Evolutionary conservation across 1,139 yeast genomes (phyloP).

Genomic region (Sugiyamaella neomexicana): DNA sequence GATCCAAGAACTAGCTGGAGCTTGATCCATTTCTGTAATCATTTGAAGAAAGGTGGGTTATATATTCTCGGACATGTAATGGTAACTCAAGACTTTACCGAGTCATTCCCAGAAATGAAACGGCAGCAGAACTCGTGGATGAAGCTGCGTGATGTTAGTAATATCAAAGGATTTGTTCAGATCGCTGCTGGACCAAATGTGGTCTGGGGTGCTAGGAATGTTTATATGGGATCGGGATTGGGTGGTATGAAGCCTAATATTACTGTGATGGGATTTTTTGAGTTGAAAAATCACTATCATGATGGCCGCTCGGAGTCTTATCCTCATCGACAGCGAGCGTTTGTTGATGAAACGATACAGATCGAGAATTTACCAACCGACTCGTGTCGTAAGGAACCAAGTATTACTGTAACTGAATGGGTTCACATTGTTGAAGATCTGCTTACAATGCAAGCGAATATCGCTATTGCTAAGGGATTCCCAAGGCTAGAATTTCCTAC

Average conservation of each 20-base stretch:
- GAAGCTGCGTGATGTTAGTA: slow-evolving; percentile 70
- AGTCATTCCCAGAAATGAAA: slow-evolving; percentile 63
- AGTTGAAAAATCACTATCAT: slow-evolving; percentile 42
- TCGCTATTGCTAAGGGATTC: slow-evolving; percentile 92
- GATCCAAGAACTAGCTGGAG: slow-evolving; percentile 92
- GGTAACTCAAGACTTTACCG: slow-evolving; percentile 54
- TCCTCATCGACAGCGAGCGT: neutral
- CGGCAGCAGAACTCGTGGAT: slow-evolving; percentile 81
- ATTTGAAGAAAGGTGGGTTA: slow-evolving; percentile 89
- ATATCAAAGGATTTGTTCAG: slow-evolving; percentile 90
- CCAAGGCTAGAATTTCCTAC: slow-evolving; percentile 58
- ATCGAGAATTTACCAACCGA: slow-evolving; percentile 69
- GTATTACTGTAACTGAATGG: slow-evolving; percentile 78
- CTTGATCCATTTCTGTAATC: slow-evolving; percentile 89
- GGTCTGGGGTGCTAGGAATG: slow-evolving; percentile 96
- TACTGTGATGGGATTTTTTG: slow-evolving; percentile 85
- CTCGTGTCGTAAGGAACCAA: slow-evolving; percentile 65
- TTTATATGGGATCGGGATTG: slow-evolving; percentile 85
- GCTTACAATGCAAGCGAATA: slow-evolving; percentile 87
- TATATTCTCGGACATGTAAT: slow-evolving; percentile 91
- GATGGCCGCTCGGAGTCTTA: neutral
- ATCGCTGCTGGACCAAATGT: slow-evolving; percentile 83
- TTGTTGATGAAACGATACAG: slow-evolving; percentile 23
- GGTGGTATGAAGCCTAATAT: slow-evolving; percentile 98
- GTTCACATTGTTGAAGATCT: slow-evolving; percentile 89